Conservation (phyloP, 148 eudicot species). For the Camellia granthamiana region DNA sequence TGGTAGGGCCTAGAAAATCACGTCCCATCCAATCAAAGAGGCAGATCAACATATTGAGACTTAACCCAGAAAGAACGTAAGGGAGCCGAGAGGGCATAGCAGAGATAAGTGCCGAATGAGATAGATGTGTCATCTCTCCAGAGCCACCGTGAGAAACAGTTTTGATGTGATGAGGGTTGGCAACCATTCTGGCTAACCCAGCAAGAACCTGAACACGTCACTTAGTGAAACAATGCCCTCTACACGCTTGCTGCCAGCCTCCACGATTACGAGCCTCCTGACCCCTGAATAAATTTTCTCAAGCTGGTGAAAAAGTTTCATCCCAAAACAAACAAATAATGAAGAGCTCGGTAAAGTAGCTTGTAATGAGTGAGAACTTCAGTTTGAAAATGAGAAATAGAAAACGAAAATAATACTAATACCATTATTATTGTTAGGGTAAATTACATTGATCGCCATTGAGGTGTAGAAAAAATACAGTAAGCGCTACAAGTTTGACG, state of each 20-base stretch:
- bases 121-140: slow-evolving; percentile 10
- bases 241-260: slow-evolving; percentile 97
- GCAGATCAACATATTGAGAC: not conserved
- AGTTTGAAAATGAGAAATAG: not conserved
- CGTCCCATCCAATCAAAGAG: slow-evolving; percentile 10
- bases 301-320: not conserved
- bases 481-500: too few species aligned
- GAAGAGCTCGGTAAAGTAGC: not conserved
- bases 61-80: slow-evolving; percentile 11
- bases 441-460: too few species aligned
- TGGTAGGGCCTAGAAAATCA: slow-evolving; percentile 16
- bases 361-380: not conserved
- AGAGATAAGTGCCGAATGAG: not conserved
- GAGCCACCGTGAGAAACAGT: slow-evolving; percentile 10
- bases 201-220: slow-evolving; percentile 79
- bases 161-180: not conserved
- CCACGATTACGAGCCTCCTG: slow-evolving; percentile 85
- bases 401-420: not conserved
- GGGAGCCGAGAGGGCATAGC: slow-evolving; percentile 1
- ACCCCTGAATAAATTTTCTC: slow-evolving; percentile 48
- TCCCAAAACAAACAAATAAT: not conserved
- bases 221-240: slow-evolving; percentile 82
- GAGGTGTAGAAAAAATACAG: too few species aligned
- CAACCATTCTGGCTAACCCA: slow-evolving; percentile 40
- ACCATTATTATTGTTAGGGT: too few species aligned